Conservation (phyloP, 345 rosid species). For the Aquilaria sinensis region DNA sequence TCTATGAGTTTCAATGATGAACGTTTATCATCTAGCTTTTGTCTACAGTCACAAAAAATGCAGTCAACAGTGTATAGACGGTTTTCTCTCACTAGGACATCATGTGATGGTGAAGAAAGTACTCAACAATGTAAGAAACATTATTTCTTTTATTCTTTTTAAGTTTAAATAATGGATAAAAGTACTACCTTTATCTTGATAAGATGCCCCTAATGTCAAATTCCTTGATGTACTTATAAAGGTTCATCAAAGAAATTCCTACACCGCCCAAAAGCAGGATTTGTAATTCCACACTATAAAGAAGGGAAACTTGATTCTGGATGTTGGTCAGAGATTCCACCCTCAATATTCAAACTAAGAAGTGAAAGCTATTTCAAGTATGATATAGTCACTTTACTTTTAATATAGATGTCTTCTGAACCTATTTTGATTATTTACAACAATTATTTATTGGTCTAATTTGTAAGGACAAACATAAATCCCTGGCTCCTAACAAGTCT, state of each 20-base stretch:
- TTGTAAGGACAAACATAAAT: constrained; percentile 79
- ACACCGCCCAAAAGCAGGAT: constrained; percentile 60
- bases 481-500: constrained; percentile 51
- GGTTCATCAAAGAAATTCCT: constrained; percentile 53
- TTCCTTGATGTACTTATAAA: constrained; percentile 18
- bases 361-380: constrained; percentile 67
- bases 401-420: constrained; percentile 3
- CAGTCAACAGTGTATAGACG: constrained; percentile 39
- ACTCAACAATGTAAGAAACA: constrained; percentile 38
- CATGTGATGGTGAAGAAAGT: constrained; percentile 59
- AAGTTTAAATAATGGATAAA: not conserved
- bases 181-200: not conserved
- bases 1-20: too few relatives aligned
- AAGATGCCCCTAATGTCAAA: not conserved
- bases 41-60: constrained; percentile 29
- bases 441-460: constrained; percentile 6
- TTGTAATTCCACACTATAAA: constrained; percentile 31
- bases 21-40: too few relatives aligned
- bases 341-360: constrained; percentile 67
- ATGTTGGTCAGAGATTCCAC: constrained; percentile 63
- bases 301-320: constrained; percentile 42
- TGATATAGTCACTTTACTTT: constrained; percentile 7
- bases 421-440: not conserved
- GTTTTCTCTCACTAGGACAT: constrained; percentile 63
- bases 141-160: not conserved